phyloP scores from a whole-genome alignment of 2,329 filamentous ascomycete species.

The Botrytis hyacinthi region DNA sequence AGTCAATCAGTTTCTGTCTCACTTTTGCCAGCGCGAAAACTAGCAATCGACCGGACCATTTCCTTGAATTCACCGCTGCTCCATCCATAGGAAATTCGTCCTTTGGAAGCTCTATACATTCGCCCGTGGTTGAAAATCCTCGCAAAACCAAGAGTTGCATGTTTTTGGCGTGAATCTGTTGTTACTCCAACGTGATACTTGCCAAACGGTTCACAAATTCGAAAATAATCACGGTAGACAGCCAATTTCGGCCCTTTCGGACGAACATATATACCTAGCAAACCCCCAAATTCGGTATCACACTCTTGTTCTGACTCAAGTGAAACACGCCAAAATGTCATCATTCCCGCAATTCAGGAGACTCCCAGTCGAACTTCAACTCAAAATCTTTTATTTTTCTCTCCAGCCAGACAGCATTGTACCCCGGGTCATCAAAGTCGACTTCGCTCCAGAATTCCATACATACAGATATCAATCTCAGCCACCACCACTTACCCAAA shows the following conservation, averaged over 20 bases:
- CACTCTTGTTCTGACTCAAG: neutral
- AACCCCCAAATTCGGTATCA: neutral
- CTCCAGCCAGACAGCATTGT: conserved; percentile 3
- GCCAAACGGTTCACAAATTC: neutral
- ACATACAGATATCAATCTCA: conserved; percentile 2
- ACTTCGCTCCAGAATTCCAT: neutral
- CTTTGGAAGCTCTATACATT: neutral
- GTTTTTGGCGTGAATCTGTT: neutral
- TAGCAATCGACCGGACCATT: neutral
- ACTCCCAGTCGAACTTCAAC: conserved; percentile 13
- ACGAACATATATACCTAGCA: neutral
- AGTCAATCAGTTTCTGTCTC: conserved; percentile 1
- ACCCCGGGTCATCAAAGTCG: neutral
- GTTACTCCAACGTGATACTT: neutral
- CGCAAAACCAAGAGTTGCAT: neutral
- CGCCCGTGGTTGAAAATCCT: neutral
- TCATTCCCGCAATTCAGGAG: conserved; percentile 3
- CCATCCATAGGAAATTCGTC: neutral
- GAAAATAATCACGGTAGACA: neutral
- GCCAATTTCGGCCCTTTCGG: neutral
- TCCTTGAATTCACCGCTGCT: neutral
- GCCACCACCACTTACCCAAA: conserved; percentile 5
- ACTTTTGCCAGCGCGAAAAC: neutral
- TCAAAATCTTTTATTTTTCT: conserved; percentile 6
- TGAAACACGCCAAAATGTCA: neutral